phyloP scores from a whole-genome alignment of 306 rosid species.

The Rosa multiflora region DNA sequence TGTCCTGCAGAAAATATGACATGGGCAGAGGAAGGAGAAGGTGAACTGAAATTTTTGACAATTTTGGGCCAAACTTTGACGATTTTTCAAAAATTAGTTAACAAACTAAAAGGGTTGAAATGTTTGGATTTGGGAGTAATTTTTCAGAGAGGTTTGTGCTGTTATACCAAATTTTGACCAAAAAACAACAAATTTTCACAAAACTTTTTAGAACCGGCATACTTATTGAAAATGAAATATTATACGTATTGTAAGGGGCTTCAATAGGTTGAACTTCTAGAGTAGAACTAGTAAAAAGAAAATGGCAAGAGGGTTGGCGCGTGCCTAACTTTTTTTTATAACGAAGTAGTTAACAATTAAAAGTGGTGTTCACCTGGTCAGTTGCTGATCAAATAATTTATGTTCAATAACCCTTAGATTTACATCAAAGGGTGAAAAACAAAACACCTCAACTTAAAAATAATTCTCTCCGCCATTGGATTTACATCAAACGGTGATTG shows the following conservation, averaged over 20 bases:
- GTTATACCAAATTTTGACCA: conserved; percentile 15
- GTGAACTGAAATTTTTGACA: conserved; percentile 8
- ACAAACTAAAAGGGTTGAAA: conserved; percentile 11
- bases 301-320: neutral
- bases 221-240: no score
- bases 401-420: no score
- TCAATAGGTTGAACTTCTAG: neutral
- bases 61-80: conserved; percentile 1
- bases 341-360: neutral
- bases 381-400: no score
- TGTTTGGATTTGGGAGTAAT: neutral
- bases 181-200: no score
- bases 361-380: no score
- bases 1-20: neutral
- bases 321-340: neutral
- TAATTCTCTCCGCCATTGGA: no score
- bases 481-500: no score
- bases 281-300: neutral
- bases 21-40: neutral
- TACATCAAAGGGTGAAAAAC: no score
- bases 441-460: no score
- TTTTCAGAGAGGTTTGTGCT: conserved; percentile 5
- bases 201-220: neutral
- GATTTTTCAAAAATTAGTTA: neutral
- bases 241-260: neutral